Conservation (phyloP, 139 green algal genomes). For the Auxenochlorella pyrenoidosa region DNA sequence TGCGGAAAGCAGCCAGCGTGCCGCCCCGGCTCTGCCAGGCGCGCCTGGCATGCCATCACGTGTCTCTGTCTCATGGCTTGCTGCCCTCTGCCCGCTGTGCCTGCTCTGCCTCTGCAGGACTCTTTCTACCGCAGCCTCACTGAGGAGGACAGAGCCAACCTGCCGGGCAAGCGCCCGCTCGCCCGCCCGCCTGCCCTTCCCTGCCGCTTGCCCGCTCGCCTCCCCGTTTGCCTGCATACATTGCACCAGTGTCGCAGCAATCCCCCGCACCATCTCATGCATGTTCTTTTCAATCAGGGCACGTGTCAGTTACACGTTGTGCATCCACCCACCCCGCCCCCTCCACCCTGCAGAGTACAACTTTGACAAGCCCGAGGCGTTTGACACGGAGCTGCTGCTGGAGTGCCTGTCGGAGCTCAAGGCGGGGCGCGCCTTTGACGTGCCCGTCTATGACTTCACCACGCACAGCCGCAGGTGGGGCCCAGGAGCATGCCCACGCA, state of each 20-base stretch:
- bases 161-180: slow-evolving; percentile 33
- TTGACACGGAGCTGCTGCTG: slow-evolving; percentile 81
- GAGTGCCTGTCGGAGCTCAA: slow-evolving; percentile 64
- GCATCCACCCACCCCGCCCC: no score
- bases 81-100: not conserved
- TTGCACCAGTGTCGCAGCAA: no score
- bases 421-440: slow-evolving; percentile 64
- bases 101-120: slow-evolving; percentile 59
- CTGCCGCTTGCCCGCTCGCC: no score
- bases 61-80: not conserved
- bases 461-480: slow-evolving; percentile 71
- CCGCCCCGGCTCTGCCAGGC: not conserved
- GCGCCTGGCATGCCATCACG: not conserved
- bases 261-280: no score
- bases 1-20: not conserved
- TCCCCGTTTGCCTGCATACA: no score
- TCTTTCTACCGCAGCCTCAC: slow-evolving; percentile 92
- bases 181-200: no score
- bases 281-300: no score
- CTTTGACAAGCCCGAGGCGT: slow-evolving; percentile 95
- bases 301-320: no score
- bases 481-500: no score
- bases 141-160: slow-evolving; percentile 71
- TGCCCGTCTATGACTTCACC: slow-evolving; percentile 96
- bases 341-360: slow-evolving; percentile 78